Base-by-base conservation (phyloP, 2,329 filamentous ascomycete genomes). In the Alternaria arborescens region DNA sequence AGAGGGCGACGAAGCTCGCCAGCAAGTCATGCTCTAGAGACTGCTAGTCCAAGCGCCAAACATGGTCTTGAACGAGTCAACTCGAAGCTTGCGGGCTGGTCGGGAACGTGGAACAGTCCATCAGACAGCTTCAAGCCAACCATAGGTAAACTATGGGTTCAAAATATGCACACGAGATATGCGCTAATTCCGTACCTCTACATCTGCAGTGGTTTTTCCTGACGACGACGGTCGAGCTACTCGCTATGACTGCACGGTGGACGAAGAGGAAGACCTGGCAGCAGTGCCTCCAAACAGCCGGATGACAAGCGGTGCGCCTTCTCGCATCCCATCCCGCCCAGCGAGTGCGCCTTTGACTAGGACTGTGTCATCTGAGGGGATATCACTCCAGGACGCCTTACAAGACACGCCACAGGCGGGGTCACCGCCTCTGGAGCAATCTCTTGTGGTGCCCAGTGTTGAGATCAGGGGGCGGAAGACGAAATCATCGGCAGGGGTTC, bases 201-300 rank as follows among this genome's bases (percentile, higher is more conserved):
- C 28, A 30, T 30, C 28, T 30, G 11, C 28, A 30, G 28, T 72
- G 6, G 69, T 77, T 0, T 72, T 74, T 34, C 73, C 71, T 6
- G 69, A 77, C n/a, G 61, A 72, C 3, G 67, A 72, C 53, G 60
- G 62, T 12, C 46, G 53, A 14, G 22, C 41, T 18, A 53, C 52
- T 47, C 24, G 55, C 6, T 56, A 56, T 18, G 66, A 65, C 32
- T 70, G 56, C 16, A 54, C 60, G 0, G 40, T 66, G 1, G 66
- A 73, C n/a, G 67, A 71, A 5, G 62, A 70, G 22, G 72, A 73
- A 16, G 69, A 71, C 11, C 16, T 58, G 20, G 14, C 60, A 7
- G 55, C 61, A 26, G 72, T 60, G 8, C 74, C 75, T 8, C 74
- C 75, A 14, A 77, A 78, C 30, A 76, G 75, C 58, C 47, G 67